Evolutionary conservation across 2,329 filamentous ascomycete genomes (phyloP).

Genomic region (Colletotrichum sp.): DNA sequence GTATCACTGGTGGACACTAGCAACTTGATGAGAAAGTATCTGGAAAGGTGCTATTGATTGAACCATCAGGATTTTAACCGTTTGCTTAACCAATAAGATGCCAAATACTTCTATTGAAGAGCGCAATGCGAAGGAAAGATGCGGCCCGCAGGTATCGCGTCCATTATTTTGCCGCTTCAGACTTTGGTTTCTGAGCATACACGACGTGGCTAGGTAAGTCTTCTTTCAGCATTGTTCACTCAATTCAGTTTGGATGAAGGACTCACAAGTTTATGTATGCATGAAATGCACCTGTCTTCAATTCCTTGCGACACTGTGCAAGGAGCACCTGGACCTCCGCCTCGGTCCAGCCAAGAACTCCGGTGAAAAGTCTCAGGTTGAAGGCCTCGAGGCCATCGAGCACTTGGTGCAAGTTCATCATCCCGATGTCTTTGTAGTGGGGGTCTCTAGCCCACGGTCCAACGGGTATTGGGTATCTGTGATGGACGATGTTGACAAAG

Average conservation of each 20-base stretch:
- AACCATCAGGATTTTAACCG: no score
- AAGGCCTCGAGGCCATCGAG: constrained; percentile 27
- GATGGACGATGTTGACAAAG: constrained; percentile 37
- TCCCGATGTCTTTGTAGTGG: constrained; percentile 33
- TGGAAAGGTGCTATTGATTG: no score
- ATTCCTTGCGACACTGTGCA: constrained; percentile 30
- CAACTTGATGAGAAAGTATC: no score
- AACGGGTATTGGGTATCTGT: constrained; percentile 34
- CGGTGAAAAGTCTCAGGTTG: constrained; percentile 30
- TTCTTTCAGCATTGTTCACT: not conserved
- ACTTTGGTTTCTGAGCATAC: not conserved
- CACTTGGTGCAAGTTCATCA: constrained; percentile 15
- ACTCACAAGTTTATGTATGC: constrained; percentile 27
- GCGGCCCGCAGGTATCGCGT: no score
- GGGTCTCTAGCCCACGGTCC: constrained; percentile 41
- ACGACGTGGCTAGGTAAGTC: not conserved
- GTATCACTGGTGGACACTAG: no score
- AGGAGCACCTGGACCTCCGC: constrained; percentile 31
- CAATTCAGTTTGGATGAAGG: not conserved
- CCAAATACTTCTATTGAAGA: not conserved
- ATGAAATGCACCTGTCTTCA: constrained; percentile 31
- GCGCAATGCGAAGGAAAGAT: no score
- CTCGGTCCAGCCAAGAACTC: constrained; percentile 30
- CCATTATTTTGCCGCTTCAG: not conserved
- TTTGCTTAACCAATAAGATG: no score